A percentile compares a stretch with the other conserved stretches of the same genome.
These are phyloP conservation scores for Fusarium subtropicale DNA, from an alignment of 2,329 filamentous ascomycete species.

Conservation along the genomic window DNA sequence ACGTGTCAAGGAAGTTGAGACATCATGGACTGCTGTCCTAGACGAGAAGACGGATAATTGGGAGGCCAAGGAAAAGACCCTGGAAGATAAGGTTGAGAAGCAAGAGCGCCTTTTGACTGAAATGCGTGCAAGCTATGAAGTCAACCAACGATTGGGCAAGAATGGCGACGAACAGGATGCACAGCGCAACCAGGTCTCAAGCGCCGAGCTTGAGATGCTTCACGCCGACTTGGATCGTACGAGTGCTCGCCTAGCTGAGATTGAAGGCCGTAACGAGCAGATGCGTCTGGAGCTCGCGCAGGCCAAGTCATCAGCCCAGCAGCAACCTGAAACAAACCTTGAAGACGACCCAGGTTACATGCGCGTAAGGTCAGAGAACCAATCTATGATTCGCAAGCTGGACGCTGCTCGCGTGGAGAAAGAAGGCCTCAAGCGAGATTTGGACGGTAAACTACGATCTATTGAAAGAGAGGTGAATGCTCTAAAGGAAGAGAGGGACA, in stretches of 20 bases:
- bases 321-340: conserved; percentile 69
- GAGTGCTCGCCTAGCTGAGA: conserved; percentile 85
- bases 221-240: conserved; percentile 92
- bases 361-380: conserved; percentile 92
- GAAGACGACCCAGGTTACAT: conserved; percentile 93
- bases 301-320: conserved; percentile 75
- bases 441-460: conserved; percentile 80
- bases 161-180: conserved; percentile 71
- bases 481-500: conserved; percentile 83
- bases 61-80: conserved; percentile 88
- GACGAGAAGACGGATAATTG: conserved; percentile 97
- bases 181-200: conserved; percentile 75
- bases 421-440: conserved; percentile 80
- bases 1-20: conserved; percentile 89
- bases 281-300: conserved; percentile 91
- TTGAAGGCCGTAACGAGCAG: conserved; percentile 95
- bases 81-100: conserved; percentile 94
- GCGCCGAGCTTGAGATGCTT: conserved; percentile 93
- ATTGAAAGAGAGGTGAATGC: conserved; percentile 82
- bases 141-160: conserved; percentile 87
- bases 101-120: conserved; percentile 93
- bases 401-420: conserved; percentile 86
- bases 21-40: conserved; percentile 88
- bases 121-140: conserved; percentile 96
- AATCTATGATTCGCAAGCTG: conserved; percentile 87